A percentile compares a stretch with the other conserved stretches of the same genome.
Evolutionary conservation across 192 early-diverging fungal species (phyloP).

Genomic region (Coemansia sp.): DNA sequence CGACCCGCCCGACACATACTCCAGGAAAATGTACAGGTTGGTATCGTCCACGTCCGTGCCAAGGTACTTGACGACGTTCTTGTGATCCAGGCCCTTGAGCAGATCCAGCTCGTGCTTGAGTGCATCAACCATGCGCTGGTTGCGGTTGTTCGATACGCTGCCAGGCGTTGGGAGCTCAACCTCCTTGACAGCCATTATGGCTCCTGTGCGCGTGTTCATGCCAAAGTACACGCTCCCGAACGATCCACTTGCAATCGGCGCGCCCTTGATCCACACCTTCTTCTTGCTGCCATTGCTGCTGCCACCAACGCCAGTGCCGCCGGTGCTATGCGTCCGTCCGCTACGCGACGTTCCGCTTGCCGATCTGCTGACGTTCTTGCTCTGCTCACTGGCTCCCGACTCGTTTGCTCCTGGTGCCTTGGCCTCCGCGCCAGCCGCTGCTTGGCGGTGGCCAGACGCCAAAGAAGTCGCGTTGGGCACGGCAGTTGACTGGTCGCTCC

Average conservation of each 20-base stretch:
- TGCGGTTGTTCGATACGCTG: slow-evolving; percentile 69
- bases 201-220: slow-evolving; percentile 85
- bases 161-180: slow-evolving; percentile 78
- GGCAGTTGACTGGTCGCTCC: slow-evolving; percentile 8
- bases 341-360: slow-evolving; percentile 3
- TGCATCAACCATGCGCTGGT: slow-evolving; percentile 82
- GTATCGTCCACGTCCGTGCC: slow-evolving; percentile 79
- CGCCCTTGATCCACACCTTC: slow-evolving; percentile 82
- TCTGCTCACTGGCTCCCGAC: not conserved
- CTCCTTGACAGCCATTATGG: slow-evolving; percentile 97
- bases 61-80: slow-evolving; percentile 95
- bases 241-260: slow-evolving; percentile 92
- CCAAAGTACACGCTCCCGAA: slow-evolving; percentile 95
- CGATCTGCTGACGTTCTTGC: slow-evolving; percentile 6
- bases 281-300: slow-evolving; percentile 22
- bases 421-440: not conserved
- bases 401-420: slow-evolving; percentile 5
- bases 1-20: slow-evolving; percentile 98
- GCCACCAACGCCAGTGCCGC: slow-evolving; percentile 1
- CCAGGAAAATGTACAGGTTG: slow-evolving; percentile 90
- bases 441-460: not conserved
- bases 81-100: slow-evolving; percentile 89
- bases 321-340: slow-evolving; percentile 10
- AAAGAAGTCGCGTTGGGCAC: not conserved
- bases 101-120: slow-evolving; percentile 89